These are phyloP conservation scores for Fusarium sulawesiense DNA, from an alignment of 2,329 filamentous ascomycete species.

Conservation along the genomic window DNA sequence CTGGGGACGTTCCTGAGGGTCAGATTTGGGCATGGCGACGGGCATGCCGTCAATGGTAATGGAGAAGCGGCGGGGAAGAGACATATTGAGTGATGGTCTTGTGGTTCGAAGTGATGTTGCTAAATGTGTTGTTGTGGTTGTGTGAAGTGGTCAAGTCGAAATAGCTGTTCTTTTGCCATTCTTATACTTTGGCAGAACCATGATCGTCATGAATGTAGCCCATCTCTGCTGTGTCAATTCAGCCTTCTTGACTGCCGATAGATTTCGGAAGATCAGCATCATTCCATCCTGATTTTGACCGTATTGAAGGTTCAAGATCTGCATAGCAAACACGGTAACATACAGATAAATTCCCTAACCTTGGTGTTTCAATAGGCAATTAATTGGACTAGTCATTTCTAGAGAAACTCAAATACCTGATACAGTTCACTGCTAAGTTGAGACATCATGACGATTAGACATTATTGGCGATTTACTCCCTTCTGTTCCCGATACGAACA, in stretches of 20 bases:
- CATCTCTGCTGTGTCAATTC: not conserved
- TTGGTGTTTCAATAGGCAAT: fast-evolving
- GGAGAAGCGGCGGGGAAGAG: not conserved
- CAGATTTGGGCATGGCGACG: fast-evolving
- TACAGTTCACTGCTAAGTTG: not conserved
- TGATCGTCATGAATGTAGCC: not conserved
- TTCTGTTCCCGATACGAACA: too few species aligned
- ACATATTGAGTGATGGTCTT: not conserved
- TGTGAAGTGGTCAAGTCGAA: fast-evolving
- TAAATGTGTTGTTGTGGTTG: not conserved
- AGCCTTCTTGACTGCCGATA: fast-evolving
- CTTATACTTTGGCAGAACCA: not conserved
- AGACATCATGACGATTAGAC: not conserved
- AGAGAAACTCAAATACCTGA: not conserved
- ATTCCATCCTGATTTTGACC: fast-evolving
- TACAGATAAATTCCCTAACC: too few species aligned
- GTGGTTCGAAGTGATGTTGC: not conserved
- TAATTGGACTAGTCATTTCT: fast-evolving
- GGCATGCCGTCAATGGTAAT: not conserved
- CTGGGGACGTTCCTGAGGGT: not conserved
- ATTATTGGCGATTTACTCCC: too few species aligned
- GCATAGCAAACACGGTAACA: not conserved
- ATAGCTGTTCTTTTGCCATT: fast-evolving
- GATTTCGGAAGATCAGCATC: not conserved
- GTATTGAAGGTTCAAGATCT: not conserved